Conservation (phyloP, 495 filamentous ascomycete genomes). For the Aspergillus saccharolyticus region DNA sequence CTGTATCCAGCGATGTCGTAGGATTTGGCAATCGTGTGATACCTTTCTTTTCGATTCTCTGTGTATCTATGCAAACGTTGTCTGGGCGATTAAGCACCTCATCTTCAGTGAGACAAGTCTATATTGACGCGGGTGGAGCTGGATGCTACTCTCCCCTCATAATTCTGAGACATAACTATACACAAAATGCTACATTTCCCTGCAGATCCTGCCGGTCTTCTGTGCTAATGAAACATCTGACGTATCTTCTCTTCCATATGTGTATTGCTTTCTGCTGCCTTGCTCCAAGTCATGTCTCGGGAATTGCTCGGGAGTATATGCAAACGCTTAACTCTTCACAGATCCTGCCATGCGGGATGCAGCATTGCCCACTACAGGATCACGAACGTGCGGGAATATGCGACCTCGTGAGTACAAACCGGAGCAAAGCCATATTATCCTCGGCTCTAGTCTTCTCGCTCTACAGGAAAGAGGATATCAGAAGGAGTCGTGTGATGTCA, state of each 20-base stretch:
- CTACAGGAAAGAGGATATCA: neutral
- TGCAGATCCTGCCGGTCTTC: neutral
- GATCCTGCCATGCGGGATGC: neutral
- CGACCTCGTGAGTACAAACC: neutral
- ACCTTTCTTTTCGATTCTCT: neutral
- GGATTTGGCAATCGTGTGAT: neutral
- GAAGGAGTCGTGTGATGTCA: conserved; percentile 1
- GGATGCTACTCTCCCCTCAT: neutral
- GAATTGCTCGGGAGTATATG: neutral
- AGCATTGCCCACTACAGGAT: neutral
- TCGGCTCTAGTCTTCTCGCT: neutral
- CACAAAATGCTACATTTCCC: neutral
- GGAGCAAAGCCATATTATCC: neutral
- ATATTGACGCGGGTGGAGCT: neutral
- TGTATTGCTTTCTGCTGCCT: neutral
- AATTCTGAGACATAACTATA: neutral
- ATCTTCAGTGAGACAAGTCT: neutral
- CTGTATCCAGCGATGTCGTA: conserved; percentile 20
- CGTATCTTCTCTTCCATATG: neutral
- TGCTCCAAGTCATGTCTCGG: neutral
- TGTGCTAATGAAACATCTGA: neutral
- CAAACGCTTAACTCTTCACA: neutral
- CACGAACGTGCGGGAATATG: neutral
- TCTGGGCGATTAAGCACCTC: neutral
- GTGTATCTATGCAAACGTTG: neutral